These are phyloP conservation scores for Schrenkiella parvula DNA, from an alignment of 345 rosid genomes.

Conservation along the genomic window DNA sequence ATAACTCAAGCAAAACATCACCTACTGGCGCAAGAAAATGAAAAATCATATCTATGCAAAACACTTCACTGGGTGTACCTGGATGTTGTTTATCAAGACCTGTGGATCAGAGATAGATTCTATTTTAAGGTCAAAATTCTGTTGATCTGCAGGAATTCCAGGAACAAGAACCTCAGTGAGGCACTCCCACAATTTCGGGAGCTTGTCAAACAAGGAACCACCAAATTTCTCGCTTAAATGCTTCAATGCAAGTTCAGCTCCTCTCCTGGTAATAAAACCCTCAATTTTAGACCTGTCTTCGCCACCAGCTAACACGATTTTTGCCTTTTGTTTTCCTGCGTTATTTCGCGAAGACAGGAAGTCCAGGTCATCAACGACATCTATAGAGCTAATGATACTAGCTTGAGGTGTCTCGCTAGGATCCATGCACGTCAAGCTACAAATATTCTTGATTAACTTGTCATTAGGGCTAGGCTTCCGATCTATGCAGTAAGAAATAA, in stretches of 20 bases:
- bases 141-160: slow-evolving; percentile 46
- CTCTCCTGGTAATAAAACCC: slow-evolving; percentile 92
- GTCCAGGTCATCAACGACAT: slow-evolving; percentile 77
- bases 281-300: slow-evolving; percentile 89
- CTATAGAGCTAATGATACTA: slow-evolving; percentile 64
- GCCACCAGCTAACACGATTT: slow-evolving; percentile 59
- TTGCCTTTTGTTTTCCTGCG: slow-evolving; percentile 65
- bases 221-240: slow-evolving; percentile 85
- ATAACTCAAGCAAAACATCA: background rate
- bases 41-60: background rate
- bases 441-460: slow-evolving; percentile 88
- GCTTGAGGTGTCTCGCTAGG: slow-evolving; percentile 97
- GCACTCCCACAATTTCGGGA: slow-evolving; percentile 96
- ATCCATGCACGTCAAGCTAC: slow-evolving; percentile 86
- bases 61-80: slow-evolving; percentile 46
- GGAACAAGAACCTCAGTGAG: slow-evolving; percentile 79
- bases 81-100: slow-evolving; percentile 84
- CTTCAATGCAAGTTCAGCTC: slow-evolving; percentile 82
- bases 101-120: slow-evolving; percentile 78
- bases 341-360: slow-evolving; percentile 62
- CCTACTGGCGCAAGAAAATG: background rate
- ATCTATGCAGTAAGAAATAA: slow-evolving; percentile 67
- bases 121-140: slow-evolving; percentile 43
- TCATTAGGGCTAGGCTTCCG: slow-evolving; percentile 98
- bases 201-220: slow-evolving; percentile 73